These are phyloP conservation scores for Monosporozyma solicola DNA, from an alignment of 805 yeast species.

Conservation along the genomic window DNA sequence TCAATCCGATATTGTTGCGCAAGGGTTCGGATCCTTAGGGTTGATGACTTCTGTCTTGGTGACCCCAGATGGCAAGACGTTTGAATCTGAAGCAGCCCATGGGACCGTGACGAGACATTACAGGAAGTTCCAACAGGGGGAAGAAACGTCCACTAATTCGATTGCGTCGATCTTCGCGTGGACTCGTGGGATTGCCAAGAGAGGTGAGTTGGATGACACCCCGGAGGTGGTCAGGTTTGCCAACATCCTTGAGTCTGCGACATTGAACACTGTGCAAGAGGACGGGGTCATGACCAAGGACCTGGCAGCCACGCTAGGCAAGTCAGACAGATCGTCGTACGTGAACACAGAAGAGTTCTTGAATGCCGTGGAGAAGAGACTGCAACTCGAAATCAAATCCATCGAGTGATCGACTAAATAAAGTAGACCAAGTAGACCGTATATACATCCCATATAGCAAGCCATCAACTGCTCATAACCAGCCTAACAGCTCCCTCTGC, in stretches of 20 bases:
- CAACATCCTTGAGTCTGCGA: conserved; percentile 52
- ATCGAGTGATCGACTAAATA: conserved; percentile 11
- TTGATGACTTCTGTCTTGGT: conserved; percentile 76
- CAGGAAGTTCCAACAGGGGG: conserved; percentile 74
- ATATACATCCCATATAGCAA: neutral
- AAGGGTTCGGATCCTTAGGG: conserved; percentile 79
- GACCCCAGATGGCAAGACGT: conserved; percentile 81
- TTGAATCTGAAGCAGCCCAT: conserved; percentile 80
- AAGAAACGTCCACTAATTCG: conserved; percentile 77
- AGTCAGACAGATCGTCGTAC: conserved; percentile 49
- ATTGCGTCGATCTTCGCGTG: conserved; percentile 82
- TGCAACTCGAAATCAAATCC: conserved; percentile 30
- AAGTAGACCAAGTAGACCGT: neutral
- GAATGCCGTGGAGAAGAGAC: conserved; percentile 62
- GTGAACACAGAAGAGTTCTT: conserved; percentile 71
- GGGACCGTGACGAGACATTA: conserved; percentile 84
- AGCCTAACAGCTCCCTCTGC: neutral
- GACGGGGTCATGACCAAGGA: conserved; percentile 81
- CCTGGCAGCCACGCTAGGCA: conserved; percentile 64
- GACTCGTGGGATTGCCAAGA: conserved; percentile 76
- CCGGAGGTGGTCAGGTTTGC: conserved; percentile 66
- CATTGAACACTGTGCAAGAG: conserved; percentile 60
- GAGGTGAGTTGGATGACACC: conserved; percentile 68
- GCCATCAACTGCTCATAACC: no score
- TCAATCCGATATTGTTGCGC: conserved; percentile 78